Evolutionary conservation across 1,284 basidiomycete species (phyloP).

Genomic region (Xerocomus nothofagi): DNA sequence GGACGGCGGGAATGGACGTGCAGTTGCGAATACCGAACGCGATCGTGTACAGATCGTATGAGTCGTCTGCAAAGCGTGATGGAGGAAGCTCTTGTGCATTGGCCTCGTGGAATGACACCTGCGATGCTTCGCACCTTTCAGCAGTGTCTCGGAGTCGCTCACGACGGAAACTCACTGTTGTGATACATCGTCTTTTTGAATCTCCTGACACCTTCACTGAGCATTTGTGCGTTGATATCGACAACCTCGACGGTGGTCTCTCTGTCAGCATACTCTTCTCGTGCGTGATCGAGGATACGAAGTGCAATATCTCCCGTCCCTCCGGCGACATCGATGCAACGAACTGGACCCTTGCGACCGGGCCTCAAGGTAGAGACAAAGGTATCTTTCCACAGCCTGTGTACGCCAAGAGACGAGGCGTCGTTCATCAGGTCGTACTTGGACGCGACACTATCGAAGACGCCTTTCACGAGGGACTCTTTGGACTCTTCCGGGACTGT

Average conservation of each 20-base stretch:
- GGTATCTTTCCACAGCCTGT: conserved; percentile 96
- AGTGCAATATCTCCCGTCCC: conserved; percentile 98
- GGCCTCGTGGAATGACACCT: conserved; percentile 90
- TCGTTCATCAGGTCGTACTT: conserved; percentile 99
- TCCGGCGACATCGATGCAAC: conserved; percentile 95
- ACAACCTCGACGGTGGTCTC: conserved; percentile 90
- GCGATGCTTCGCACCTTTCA: conserved; percentile 65
- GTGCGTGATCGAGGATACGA: conserved; percentile 88
- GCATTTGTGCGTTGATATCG: conserved; percentile 96
- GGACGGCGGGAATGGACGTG: conserved; percentile 88
- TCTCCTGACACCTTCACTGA: conserved; percentile 87
- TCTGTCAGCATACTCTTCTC: conserved; percentile 85
- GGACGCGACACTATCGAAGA: conserved; percentile 95
- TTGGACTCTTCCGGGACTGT: conserved; percentile 80
- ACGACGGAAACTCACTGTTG: conserved; percentile 66
- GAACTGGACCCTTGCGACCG: conserved; percentile 65
- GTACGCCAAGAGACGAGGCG: conserved; percentile 94
- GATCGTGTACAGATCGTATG: conserved; percentile 97
- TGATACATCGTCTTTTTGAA: conserved; percentile 97
- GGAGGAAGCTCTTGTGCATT: conserved; percentile 85
- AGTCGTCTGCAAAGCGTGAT: conserved; percentile 71
- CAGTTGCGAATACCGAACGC: conserved; percentile 99
- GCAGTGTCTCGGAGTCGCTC: conserved; percentile 1
- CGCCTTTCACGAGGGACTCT: conserved; percentile 79
- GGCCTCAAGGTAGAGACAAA: conserved; percentile 85